Evolutionary conservation across 1,284 basidiomycete genomes (phyloP), one percentile per base, ranked within the genome.

Genomic region (Earliella scabrosa): DNA sequence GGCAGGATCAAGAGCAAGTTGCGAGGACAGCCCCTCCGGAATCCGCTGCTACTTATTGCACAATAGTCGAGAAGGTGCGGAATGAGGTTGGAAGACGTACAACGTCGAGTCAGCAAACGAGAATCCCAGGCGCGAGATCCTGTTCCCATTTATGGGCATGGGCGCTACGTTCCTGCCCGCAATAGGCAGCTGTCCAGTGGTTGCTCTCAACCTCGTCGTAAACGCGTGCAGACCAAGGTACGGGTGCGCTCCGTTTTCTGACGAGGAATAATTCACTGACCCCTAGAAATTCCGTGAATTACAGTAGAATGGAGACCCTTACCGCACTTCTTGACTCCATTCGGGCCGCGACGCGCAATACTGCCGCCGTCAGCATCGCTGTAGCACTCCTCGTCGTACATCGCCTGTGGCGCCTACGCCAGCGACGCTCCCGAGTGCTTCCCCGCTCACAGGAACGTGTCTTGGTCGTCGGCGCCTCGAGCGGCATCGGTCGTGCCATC

Each of bases 401-500:
- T 18, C 54, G 50, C n/a, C 40, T 57, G n/a, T 54, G 41, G 50
- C 50, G 48, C 31, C n/a, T 39, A 4, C 26, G 46, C 29, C 44
- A 41, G 14, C 49, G 52, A 49, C 59, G 59, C 41, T 54, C 50
- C 5, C 45, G 52, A 20, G 45, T 7, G 7, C 26, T 67, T 2
- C 53, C 61, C 21, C 59, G 45, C 18, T 29, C 24, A 7, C 57
- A 77, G 8, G 93, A 95, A 67, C 84, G 90, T 1, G 88, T 95
- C 6, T 71, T 95, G 11, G 79, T 96, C 54, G 75, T 96, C 26
- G 93, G 94, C 16, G 92, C 89, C 1, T 89, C 90, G 7, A 88
- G 86, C 40, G 93, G 95, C 0, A 86, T 96, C n/a, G 95, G 95
- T 2, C 80, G 83, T 50, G 79, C 81, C 2, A 78, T 95, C 20